A percentile compares a stretch with the other conserved stretches of the same genome.
These are phyloP conservation scores for Iberis pinnata DNA, from an alignment of 345 rosid genomes.

Conservation along the genomic window DNA sequence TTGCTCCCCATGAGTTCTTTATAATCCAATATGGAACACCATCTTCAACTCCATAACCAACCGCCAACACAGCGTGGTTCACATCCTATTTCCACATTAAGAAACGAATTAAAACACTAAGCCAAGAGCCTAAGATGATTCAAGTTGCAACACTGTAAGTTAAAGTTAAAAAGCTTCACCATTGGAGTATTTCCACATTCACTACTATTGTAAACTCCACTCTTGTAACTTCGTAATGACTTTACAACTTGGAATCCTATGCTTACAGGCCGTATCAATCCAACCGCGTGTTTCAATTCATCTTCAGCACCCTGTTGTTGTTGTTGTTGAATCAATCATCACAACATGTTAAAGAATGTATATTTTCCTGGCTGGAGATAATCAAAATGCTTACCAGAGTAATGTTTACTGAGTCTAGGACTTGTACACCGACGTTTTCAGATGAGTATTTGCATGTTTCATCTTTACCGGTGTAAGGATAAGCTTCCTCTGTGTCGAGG, in stretches of 20 bases:
- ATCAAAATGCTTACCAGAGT: conserved; percentile 75
- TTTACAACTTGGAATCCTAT: conserved; percentile 72
- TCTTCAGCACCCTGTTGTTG: conserved; percentile 71
- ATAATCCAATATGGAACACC: conserved; percentile 77
- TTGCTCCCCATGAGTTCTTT: conserved; percentile 80
- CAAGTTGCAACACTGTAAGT: neutral
- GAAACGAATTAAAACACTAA: too few relatives aligned
- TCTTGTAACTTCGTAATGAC: conserved; percentile 60
- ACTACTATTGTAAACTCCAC: conserved; percentile 63
- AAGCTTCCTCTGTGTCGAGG: conserved; percentile 75
- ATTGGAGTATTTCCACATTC: conserved; percentile 57
- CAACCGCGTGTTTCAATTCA: conserved; percentile 79
- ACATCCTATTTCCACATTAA: conserved; percentile 65
- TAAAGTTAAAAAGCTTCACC: conserved; percentile 35
- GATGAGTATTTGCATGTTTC: conserved; percentile 58
- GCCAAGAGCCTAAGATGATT: neutral
- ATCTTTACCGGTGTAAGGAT: conserved; percentile 58
- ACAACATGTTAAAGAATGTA: neutral
- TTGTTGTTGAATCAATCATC: neutral
- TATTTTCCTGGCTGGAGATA: neutral
- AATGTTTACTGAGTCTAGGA: conserved; percentile 47
- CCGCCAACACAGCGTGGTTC: conserved; percentile 88
- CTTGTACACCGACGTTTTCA: conserved; percentile 62
- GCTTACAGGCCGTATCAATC: conserved; percentile 73
- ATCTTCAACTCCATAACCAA: conserved; percentile 78